Evolutionary conservation across 2,329 filamentous ascomycete genomes (phyloP), one percentile per base, ranked within the genome.

Genomic region (Colletotrichum ledebouriae): DNA sequence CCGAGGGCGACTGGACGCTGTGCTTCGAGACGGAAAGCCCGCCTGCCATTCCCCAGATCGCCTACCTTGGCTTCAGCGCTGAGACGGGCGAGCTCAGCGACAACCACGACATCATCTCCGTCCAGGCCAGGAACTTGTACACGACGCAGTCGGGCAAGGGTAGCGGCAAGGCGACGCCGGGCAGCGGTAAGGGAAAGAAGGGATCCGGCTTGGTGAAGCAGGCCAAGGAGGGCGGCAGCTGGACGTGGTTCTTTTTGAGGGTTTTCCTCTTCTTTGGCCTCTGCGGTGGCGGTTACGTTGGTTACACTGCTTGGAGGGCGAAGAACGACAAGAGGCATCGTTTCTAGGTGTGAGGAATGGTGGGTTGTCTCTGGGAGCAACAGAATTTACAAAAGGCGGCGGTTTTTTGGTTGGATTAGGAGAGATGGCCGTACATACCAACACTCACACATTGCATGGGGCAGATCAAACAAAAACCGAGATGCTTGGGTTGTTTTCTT

Each of bases 41-140:
- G 39, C 91, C 92, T 37, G 90, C 92, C 74, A 91, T 99, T 72
- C 96, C 96, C 62, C 85, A 89, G 67, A 89, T 92, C 56, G 86
- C 89, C 41, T 93, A 93, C 78, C 88, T 93, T 29, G 91, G 90
- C 67, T 93, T 93, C 82, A 91, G 88, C 74, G 92, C 93, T 64
- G 95, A 98, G 84, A 98, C 96, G 15, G 96, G 96, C 76, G 95
- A 99, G 84, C 88, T 99, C 72, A 94, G 90, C 80, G 96, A 99
- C 83, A 97, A 97, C 85, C 95, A 98, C 85, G 96, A 99, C 82
- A 97, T 99, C 79, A 89, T 98, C 78, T 92, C 89, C 58, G 87
- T 99, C 74, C 85, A 90, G 71, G 91, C 95, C 65, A 92, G 92
- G 84, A 99, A 98, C 80, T 84, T 99, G 70, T 98, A 98, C 83